Conservation (phyloP, 768 basidiomycete genomes). For the Termitomyces sp. region DNA sequence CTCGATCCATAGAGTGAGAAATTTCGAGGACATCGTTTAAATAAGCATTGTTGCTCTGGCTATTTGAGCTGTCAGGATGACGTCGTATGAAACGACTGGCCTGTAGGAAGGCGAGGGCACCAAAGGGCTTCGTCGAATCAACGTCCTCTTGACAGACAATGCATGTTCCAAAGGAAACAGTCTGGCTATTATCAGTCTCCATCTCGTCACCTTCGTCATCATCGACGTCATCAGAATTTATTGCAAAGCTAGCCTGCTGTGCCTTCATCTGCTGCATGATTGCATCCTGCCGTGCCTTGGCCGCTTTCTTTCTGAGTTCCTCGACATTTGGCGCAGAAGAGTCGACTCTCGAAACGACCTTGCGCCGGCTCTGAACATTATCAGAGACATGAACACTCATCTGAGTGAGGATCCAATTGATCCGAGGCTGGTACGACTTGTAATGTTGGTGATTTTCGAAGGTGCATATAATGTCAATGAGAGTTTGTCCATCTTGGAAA, state of each 20-base stretch:
- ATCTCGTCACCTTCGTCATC: conserved; percentile 70
- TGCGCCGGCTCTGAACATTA: conserved; percentile 48
- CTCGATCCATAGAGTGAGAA: conserved; percentile 61
- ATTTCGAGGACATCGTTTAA: conserved; percentile 70
- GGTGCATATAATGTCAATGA: conserved; percentile 68
- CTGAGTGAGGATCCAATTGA: conserved; percentile 68
- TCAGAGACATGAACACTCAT: conserved; percentile 51
- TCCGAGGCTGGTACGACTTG: conserved; percentile 63
- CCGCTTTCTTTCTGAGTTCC: conserved; percentile 75
- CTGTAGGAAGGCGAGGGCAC: conserved; percentile 81
- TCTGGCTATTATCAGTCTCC: conserved; percentile 39
- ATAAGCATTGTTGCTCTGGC: conserved; percentile 40
- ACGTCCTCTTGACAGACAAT: conserved; percentile 98
- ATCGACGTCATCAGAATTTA: conserved; percentile 66
- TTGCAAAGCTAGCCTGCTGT: conserved; percentile 82
- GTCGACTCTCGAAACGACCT: conserved; percentile 29
- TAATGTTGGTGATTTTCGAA: conserved; percentile 77
- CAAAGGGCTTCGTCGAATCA: conserved; percentile 66
- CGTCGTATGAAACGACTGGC: conserved; percentile 80
- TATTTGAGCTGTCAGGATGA: conserved; percentile 63
- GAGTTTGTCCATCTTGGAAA: conserved; percentile 54
- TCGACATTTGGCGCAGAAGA: conserved; percentile 42
- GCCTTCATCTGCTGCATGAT: conserved; percentile 96
- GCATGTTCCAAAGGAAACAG: conserved; percentile 79
- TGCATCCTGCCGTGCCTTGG: conserved; percentile 85